Base-by-base conservation (phyloP, 2,329 filamentous ascomycete genomes). In the Diaporthe batatas region DNA sequence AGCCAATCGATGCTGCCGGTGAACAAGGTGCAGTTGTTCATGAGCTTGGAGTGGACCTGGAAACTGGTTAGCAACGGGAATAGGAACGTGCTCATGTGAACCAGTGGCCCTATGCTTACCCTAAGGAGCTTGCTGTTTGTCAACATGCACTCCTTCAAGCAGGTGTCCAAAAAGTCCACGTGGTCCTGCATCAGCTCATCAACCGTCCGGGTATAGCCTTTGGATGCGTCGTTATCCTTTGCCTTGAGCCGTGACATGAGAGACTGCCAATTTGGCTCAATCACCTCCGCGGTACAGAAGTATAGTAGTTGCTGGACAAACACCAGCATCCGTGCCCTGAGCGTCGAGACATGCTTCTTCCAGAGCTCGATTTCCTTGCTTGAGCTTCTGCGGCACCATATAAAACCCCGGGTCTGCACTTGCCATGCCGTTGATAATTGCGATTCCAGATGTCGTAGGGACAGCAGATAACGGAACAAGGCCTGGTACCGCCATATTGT, bases 141-240 rank as follows among this genome's bases (percentile, higher is more conserved):
- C 76, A 99, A 88, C 95, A 98, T 98, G 85, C 96, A 98, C 84
- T 98, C 96, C 84, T 98, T 99, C 78, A 99, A 86, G 81, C 96
- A 99, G 5, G 96, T 98, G 78, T 98, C 96, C 62, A 99, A 85
- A 81, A 99, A 99, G 83, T 98, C 96, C 74, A 99, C 95, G 83
- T 99, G 96, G 79, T 98, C 95, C 84, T 98, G 94, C 96, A 99
- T 99, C 79, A 99, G 84, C 84, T 98, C 95, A 79, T 99, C 96
- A 1, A 99, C 96, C 0, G 96, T 99, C 49, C 95, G 84, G 53
- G 85, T 86, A 8, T 83, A 80, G 0, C 81, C 78, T n/a, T 79
- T 79, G 23, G 76, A 76, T 42, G 81, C 77, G 11, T 75, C 80
- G 16, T 86, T 84, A 71, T 90, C 88, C 74, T 87, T 88, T 12